phyloP scores from a whole-genome alignment of 768 basidiomycete species.

The Phlegmacium glaucopus region DNA sequence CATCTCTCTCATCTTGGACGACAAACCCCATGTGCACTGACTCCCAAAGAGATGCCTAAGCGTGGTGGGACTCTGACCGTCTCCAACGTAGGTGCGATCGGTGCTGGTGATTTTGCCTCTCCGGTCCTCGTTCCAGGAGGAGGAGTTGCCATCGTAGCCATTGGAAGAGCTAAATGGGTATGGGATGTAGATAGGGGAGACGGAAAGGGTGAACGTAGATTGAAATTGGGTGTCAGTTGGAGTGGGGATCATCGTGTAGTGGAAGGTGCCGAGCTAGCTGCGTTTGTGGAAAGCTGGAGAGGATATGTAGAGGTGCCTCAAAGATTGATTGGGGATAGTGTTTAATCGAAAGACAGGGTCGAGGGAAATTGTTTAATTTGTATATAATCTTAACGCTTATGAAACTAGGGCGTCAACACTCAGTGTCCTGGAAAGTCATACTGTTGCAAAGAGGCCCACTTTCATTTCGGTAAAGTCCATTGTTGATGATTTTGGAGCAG shows the following conservation, averaged over 20 bases:
- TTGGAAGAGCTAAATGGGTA: constrained; percentile 76
- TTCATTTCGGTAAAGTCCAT: constrained; percentile 2
- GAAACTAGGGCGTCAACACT: no score
- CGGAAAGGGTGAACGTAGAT: constrained; percentile 27
- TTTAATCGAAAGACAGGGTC: constrained; percentile 18
- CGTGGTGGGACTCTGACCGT: constrained; percentile 79
- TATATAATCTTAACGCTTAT: no score
- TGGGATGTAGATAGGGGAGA: constrained; percentile 57
- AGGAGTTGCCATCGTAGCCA: constrained; percentile 80
- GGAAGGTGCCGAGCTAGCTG: constrained; percentile 86
- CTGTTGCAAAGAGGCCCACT: constrained; percentile 11
- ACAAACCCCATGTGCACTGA: constrained; percentile 61
- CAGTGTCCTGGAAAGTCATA: neutral
- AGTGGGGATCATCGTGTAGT: constrained; percentile 85
- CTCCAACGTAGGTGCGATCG: constrained; percentile 82
- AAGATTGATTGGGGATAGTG: constrained; percentile 56
- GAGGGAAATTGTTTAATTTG: no score
- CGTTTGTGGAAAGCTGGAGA: constrained; percentile 86
- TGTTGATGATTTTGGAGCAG: constrained; percentile 6
- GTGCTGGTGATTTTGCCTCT: constrained; percentile 61
- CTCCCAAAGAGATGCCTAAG: constrained; percentile 65
- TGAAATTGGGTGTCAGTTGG: constrained; percentile 63
- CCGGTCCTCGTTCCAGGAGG: constrained; percentile 82
- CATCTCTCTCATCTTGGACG: constrained; percentile 64
- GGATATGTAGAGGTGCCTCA: constrained; percentile 73